phyloP scores from a whole-genome alignment of 176 grass and related monocot genomes.

The Aegilops speltoides region DNA sequence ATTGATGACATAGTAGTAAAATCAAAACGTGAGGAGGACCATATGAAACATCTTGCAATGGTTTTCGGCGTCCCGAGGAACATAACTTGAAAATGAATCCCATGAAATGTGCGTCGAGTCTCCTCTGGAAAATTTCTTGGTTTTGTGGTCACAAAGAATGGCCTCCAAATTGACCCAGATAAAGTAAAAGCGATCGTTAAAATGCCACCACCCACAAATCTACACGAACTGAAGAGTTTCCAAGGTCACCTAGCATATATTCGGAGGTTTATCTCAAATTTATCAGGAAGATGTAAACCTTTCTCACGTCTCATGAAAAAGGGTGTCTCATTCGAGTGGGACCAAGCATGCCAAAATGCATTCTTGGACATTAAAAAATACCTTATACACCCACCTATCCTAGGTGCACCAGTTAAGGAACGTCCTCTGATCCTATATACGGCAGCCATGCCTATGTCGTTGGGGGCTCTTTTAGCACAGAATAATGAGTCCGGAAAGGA shows the following conservation, averaged over 20 bases:
- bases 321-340: no score
- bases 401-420: background rate
- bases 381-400: no score
- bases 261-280: background rate
- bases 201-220: background rate
- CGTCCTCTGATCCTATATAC: background rate
- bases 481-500: background rate
- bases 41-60: background rate
- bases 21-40: background rate
- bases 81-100: background rate
- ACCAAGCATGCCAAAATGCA: no score
- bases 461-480: background rate
- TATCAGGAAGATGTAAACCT: background rate
- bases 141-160: background rate
- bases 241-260: no score
- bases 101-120: no score
- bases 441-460: background rate
- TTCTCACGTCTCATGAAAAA: background rate
- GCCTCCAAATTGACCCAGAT: background rate
- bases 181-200: background rate
- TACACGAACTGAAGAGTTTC: background rate
- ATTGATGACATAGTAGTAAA: conserved; percentile 12
- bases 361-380: no score
- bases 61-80: background rate
- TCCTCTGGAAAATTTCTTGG: background rate